Percentiles rank a stretch among this genome's conserved stretches.
phyloP scores from a whole-genome alignment of 306 rosid species.

The Vigna reflexopilosa region DNA sequence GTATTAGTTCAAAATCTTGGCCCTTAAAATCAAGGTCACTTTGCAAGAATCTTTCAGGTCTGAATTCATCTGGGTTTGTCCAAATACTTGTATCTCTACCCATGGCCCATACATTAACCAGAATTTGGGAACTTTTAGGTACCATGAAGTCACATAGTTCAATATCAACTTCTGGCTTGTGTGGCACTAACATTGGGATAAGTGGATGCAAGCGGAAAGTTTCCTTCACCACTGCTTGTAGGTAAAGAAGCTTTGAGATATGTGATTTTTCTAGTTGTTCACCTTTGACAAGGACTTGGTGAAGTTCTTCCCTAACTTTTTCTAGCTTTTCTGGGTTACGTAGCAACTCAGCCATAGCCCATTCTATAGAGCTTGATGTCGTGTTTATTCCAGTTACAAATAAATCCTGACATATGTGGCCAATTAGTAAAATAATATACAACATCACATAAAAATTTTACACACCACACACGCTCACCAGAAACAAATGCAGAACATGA shows the following conservation, averaged over 20 bases:
- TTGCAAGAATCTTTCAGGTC: too few relatives aligned
- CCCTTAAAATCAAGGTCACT: too few relatives aligned
- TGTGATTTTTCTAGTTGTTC: constrained; percentile 26
- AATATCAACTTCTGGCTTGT: neutral
- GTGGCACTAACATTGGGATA: constrained; percentile 41
- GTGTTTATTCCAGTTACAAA: constrained; percentile 44
- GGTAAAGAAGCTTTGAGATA: neutral
- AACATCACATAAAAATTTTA: too few relatives aligned
- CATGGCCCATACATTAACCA: too few relatives aligned
- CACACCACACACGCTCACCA: too few relatives aligned
- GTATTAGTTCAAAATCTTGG: too few relatives aligned
- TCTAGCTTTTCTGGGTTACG: constrained; percentile 20
- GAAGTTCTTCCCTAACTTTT: constrained; percentile 32
- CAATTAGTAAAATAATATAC: constrained; percentile 2
- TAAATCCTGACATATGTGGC: too few relatives aligned
- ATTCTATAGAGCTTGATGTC: constrained; percentile 33
- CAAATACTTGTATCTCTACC: too few relatives aligned
- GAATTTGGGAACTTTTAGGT: constrained; percentile 32
- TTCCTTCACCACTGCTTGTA: constrained; percentile 23
- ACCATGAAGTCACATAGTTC: constrained; percentile 13
- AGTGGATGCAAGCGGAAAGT: constrained; percentile 46
- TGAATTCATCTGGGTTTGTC: too few relatives aligned
- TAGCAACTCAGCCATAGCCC: constrained; percentile 45
- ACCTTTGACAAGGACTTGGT: neutral
- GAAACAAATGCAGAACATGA: too few relatives aligned